Evolutionary conservation across 139 green algal genomes (phyloP).

Genomic region (Auxenochlorella pyrenoidosa): DNA sequence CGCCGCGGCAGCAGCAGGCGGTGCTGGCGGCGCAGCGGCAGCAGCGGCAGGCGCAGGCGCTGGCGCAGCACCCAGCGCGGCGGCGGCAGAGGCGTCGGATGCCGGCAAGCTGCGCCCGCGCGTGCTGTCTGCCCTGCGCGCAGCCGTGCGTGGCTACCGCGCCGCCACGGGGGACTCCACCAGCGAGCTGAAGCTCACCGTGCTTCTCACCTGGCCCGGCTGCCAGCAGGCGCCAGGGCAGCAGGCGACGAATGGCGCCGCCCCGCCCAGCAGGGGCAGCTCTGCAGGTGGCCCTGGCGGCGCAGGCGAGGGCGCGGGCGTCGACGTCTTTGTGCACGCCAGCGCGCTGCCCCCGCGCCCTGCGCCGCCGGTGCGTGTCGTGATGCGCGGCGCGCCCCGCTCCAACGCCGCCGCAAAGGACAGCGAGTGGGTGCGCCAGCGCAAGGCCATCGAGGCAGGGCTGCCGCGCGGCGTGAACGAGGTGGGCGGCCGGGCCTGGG

Average conservation of each 20-base stretch:
- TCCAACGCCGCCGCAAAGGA: constrained; percentile 73
- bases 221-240: neutral
- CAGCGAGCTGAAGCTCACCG: constrained; percentile 54
- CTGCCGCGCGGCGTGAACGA: constrained; percentile 51
- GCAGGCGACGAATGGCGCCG: neutral
- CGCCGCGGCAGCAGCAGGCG: neutral
- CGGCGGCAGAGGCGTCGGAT: neutral
- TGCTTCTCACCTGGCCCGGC: constrained; percentile 59
- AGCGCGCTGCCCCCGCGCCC: constrained; percentile 51
- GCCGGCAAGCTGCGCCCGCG: constrained; percentile 27
- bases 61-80: neutral
- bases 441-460: constrained; percentile 46
- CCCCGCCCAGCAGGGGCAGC: neutral
- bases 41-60: neutral
- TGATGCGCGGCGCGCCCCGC: constrained; percentile 56
- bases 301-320: neutral
- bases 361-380: constrained; percentile 47
- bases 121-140: constrained; percentile 35
- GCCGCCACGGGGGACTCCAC: neutral
- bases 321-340: constrained; percentile 55
- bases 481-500: neutral
- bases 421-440: constrained; percentile 72
- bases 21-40: neutral
- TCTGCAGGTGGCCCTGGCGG: too few species aligned
- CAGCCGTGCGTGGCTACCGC: constrained; percentile 35